A percentile compares a stretch with the other conserved stretches of the same genome.
These are phyloP conservation scores for Apophysomyces ossiformis DNA, from an alignment of 371 early-diverging fungal genomes.

Conservation along the genomic window DNA sequence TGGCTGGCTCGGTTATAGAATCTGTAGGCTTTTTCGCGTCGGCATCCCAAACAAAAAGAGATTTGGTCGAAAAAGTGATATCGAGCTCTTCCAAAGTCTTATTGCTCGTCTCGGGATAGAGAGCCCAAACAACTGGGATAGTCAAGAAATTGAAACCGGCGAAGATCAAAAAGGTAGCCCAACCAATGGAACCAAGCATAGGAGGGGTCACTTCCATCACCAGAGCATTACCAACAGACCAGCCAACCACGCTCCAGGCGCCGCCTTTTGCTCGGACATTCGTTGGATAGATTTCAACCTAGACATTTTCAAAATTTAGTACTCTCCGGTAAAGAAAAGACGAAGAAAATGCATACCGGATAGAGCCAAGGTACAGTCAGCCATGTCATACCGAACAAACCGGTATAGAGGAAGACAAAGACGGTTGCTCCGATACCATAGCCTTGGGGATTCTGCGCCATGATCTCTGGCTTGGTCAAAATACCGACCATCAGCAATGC, in stretches of 20 bases:
- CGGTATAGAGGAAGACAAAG: slow-evolving; percentile 43
- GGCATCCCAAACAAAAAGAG: slow-evolving; percentile 46
- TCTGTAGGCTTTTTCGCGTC: slow-evolving; percentile 28
- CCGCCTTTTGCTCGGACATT: slow-evolving; percentile 48
- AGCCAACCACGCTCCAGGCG: slow-evolving; percentile 50
- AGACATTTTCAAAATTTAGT: not conserved
- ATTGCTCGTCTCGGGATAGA: slow-evolving; percentile 45
- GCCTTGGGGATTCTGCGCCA: slow-evolving; percentile 26
- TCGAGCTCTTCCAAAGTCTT: slow-evolving; percentile 48
- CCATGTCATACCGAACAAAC: slow-evolving; percentile 49
- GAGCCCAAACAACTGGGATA: slow-evolving; percentile 39
- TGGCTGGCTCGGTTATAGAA: not conserved
- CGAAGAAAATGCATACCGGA: slow-evolving; percentile 20
- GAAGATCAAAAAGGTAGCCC: slow-evolving; percentile 48
- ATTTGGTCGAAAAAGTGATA: slow-evolving; percentile 42
- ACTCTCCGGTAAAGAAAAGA: too few species aligned
- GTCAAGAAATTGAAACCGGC: slow-evolving; percentile 44
- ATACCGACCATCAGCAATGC: slow-evolving; percentile 41
- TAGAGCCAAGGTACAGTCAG: slow-evolving; percentile 45
- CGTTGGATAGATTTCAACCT: slow-evolving; percentile 41
- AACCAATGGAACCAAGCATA: slow-evolving; percentile 42
- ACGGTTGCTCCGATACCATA: slow-evolving; percentile 42
- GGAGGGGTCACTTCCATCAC: slow-evolving; percentile 51
- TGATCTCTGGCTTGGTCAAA: slow-evolving; percentile 40
- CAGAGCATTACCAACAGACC: slow-evolving; percentile 48